Percentiles rank a stretch among this genome's conserved stretches.
These are phyloP conservation scores for Lichtheimia hyalospora DNA, from an alignment of 371 early-diverging fungal genomes.

Conservation along the genomic window DNA sequence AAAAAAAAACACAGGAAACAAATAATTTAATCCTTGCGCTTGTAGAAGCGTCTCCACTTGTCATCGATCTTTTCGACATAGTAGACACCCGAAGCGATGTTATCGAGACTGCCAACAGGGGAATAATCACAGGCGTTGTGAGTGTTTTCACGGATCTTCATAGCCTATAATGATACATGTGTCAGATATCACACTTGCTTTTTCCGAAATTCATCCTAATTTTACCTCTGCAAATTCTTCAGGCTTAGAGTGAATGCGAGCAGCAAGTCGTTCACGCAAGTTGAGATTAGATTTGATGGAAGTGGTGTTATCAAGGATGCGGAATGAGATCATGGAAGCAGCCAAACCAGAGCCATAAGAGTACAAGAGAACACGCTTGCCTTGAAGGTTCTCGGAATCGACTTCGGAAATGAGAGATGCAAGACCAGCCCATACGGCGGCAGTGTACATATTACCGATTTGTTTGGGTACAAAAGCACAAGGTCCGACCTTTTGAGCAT, in stretches of 20 bases:
- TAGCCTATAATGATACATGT: conserved; percentile 33
- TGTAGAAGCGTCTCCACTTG: conserved; percentile 91
- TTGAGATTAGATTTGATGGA: conserved; percentile 64
- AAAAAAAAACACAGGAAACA: conserved; percentile 1
- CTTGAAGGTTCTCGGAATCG: conserved; percentile 63
- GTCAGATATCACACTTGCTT: neutral
- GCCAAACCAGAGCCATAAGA: conserved; percentile 98
- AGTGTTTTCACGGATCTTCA: conserved; percentile 86
- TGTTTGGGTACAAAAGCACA: conserved; percentile 83
- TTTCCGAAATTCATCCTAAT: neutral
- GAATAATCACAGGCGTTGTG: conserved; percentile 81
- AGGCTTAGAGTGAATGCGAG: conserved; percentile 77
- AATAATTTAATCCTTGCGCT: conserved; percentile 52
- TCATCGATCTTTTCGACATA: conserved; percentile 88
- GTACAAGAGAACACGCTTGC: conserved; percentile 89
- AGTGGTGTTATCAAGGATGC: conserved; percentile 66
- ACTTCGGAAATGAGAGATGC: conserved; percentile 81
- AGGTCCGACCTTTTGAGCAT: conserved; percentile 79
- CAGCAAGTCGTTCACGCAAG: conserved; percentile 70
- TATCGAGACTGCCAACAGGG: conserved; percentile 65
- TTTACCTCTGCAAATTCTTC: conserved; percentile 65
- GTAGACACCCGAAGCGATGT: conserved; percentile 71
- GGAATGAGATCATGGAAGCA: conserved; percentile 92
- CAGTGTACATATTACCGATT: conserved; percentile 97
- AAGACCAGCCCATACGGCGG: conserved; percentile 90